phyloP scores from a whole-genome alignment of 768 basidiomycete genomes.

The Macrolepiota albuminosa region DNA sequence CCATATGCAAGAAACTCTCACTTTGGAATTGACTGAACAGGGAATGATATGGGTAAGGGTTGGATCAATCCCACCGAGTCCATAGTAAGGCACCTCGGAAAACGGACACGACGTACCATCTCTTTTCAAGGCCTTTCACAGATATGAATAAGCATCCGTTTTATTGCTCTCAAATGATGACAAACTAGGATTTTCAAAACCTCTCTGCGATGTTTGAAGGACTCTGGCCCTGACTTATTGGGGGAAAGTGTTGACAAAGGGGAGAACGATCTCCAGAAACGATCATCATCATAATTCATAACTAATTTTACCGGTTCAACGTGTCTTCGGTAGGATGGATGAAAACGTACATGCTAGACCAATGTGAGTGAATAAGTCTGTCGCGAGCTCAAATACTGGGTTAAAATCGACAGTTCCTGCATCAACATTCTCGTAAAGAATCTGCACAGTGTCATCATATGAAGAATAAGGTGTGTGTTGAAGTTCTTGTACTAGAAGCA shows the following conservation, averaged over 20 bases:
- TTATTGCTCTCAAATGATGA: not conserved
- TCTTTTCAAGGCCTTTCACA: constrained; percentile 11
- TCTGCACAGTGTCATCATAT: constrained; percentile 7
- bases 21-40: constrained; percentile 9
- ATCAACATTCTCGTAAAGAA: constrained; percentile 14
- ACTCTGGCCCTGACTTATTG: not conserved
- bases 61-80: constrained; percentile 4
- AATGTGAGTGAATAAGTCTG: constrained; percentile 15
- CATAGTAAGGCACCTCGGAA: constrained; percentile 9
- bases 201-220: not conserved
- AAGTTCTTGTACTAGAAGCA: constrained; percentile 13
- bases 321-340: not conserved
- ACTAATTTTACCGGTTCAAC: constrained; percentile 1
- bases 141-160: not conserved
- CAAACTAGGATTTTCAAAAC: constrained; percentile 9
- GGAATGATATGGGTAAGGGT: constrained; percentile 13
- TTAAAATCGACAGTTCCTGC: constrained; percentile 6
- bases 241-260: not conserved
- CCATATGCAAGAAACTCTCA: not conserved
- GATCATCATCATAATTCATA: constrained; percentile 6
- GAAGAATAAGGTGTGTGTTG: constrained; percentile 11
- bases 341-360: constrained; percentile 14
- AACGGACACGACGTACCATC: constrained; percentile 16
- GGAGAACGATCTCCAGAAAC: constrained; percentile 1
- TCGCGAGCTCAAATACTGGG: constrained; percentile 13